Evolutionary conservation across 169 alveolate species (phyloP), one percentile per base, ranked within the genome.

Genomic region (Babesia bovis): DNA sequence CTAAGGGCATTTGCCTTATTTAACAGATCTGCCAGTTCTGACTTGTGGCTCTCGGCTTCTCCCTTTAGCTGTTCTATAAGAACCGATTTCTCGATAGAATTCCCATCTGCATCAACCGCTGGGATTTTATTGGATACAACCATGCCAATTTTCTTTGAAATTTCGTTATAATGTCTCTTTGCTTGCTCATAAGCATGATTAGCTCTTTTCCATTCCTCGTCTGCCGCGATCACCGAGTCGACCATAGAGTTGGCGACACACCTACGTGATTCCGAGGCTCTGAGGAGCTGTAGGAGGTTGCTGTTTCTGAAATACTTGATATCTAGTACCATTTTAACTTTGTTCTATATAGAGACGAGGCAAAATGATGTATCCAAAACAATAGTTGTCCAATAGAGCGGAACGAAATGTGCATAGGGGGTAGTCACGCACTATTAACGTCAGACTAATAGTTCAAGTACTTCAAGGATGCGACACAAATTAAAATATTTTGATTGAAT

Each of bases 121-220:
- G 49, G 71, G 12, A 17, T 19, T 61, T 66, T 83, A 36, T 88
- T 85, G 51, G 66, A 61, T 35, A 58, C 68, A 9, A 90, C 90
- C 28, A 42, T 35, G 7, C 81, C 63, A 40, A 83, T 82, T 50
- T 66, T 60, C 74, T 83, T 79, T 41, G 83, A 78, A n/a, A 84
- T 59, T 26, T 81, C 72, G 32, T 78, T 85, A 35, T 75, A 66
- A 33, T 72, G 74, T 74, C 90, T 88, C 65, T 89, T 85, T 45
- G 86, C 74, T 81, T 93, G 93, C 56, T 90, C 94, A 66, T 83
- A 58, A 23, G 65, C 58, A 83, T 83, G 93, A 44, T 82, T 82
- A 45, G 87, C 82, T 81, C 90, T 84, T 53, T 92, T 85, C 95
- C 96, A 92, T 45, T 85, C 82, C 56, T 82, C 89, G 70, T 90